Evolutionary conservation across 2,329 filamentous ascomycete species (phyloP), one percentile per base, ranked within the genome.

Genomic region (Ascochyta lentis): DNA sequence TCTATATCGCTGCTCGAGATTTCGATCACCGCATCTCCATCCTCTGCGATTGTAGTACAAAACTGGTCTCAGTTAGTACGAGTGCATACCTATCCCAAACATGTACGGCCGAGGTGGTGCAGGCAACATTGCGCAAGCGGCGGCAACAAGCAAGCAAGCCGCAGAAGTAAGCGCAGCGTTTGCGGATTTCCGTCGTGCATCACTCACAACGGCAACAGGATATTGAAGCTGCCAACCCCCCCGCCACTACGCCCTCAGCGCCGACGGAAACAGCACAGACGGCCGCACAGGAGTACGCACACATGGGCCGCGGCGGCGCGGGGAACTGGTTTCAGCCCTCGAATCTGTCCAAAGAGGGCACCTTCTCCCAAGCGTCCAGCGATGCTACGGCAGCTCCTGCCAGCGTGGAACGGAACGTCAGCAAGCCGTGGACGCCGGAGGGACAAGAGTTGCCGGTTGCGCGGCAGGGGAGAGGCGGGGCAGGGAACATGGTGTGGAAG

Each of bases 301-400:
- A 79, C 58, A 76, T 69, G 46, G 79, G 79, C 33, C 72, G 79
- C 37, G 79, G 79, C 37, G 80, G 79, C 35, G 75, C 76, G 4
- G 80, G 79, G 3, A 81, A 81, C 65, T 80, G 72, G 70, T 81
- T 79, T 63, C 73, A 75, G 37, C 79, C 79, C 26, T 65, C 71
- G 29, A 67, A 76, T 27, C 69, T 81, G 23, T 64, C 65, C 10
- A 58, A 74, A 49, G 74, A 69, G 7, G 79, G 79, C 46, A 70
- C 68, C 5, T 80, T 79, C 60, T 63, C 63, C 7, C 58, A 67
- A 13, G 50, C 47, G 1, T 51, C 67, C 24, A 33, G 41, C 42
- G 72, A 76, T 23, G 52, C 71, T 5, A 75, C 71, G 12, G 65
- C 69, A 10, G 48, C 60, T 2, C 72, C 71, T 4, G 68, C 67